Conservation (phyloP, 2,329 filamentous ascomycete genomes). For the Arthrinium phaeospermum region DNA sequence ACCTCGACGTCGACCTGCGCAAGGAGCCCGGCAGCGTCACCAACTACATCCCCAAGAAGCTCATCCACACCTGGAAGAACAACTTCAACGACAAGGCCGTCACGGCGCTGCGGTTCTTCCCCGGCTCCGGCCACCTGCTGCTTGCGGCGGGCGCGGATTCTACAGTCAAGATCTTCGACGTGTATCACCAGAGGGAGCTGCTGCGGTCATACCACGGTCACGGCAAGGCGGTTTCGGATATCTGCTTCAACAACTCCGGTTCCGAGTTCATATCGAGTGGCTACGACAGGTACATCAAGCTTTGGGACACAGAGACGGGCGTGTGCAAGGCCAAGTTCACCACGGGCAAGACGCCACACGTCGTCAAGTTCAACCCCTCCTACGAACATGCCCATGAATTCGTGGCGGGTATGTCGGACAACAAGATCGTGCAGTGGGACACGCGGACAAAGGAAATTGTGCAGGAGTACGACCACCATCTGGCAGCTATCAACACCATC, state of each 20-base stretch:
- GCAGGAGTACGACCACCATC: conserved; percentile 97
- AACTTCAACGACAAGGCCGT: conserved; percentile 78
- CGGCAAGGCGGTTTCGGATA: conserved; percentile 86
- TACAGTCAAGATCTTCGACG: conserved; percentile 93
- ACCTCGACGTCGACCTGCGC: conserved; percentile 82
- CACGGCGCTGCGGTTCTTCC: conserved; percentile 89
- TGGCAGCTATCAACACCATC: conserved; percentile 97
- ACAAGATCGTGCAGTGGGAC: conserved; percentile 98
- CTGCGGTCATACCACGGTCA: conserved; percentile 92
- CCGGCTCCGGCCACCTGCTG: conserved; percentile 83
- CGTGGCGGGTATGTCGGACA: conserved; percentile 95
- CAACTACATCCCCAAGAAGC: conserved; percentile 94
- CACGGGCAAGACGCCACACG: conserved; percentile 93
- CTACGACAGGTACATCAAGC: conserved; percentile 94
- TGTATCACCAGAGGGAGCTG: conserved; percentile 87
- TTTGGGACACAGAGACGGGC: conserved; percentile 98
- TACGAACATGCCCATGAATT: conserved; percentile 84
- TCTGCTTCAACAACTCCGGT: conserved; percentile 83
- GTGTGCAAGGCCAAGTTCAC: conserved; percentile 87
- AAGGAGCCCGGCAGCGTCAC: conserved; percentile 82
- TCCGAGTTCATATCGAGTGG: conserved; percentile 88
- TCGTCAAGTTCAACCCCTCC: conserved; percentile 89
- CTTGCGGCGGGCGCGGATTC: conserved; percentile 89
- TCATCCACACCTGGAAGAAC: conserved; percentile 86
- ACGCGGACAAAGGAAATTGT: conserved; percentile 79